Evolutionary conservation across 306 rosid species (phyloP), one percentile per base, ranked within the genome.

Genomic region (Datisca glomerata): DNA sequence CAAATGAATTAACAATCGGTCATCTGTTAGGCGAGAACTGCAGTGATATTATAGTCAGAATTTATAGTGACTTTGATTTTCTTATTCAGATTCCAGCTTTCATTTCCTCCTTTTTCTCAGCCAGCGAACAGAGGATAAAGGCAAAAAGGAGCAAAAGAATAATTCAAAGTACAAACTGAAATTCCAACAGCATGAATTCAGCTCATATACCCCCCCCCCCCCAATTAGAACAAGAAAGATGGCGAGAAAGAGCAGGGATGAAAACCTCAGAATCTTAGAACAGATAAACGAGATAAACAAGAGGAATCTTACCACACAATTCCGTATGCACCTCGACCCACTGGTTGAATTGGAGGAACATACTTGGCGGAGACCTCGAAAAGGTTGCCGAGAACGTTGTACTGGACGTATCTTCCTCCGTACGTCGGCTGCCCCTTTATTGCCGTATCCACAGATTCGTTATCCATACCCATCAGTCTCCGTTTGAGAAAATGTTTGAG

Each of bases 271-370:
- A 44, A 14, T 48, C 21, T 42, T 3, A 7, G 37, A 43, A 20
- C 8, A 0, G 18, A 3, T 24, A 22, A 13, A 20, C 24, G 18
- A 12, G 53, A 43, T 43, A 33, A 18, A 11, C 10, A 24, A 40
- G 28, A 13, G 18, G 41, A 13, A n/a, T 22, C 8, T 12, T 46
- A 89, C 97, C 97, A 89, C 50, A 89, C 95, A 77, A 83, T 70
- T 68, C 93, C 97, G 64, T 83, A 83, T 3, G 97, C 91, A 33
- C 97, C 97, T 35, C 97, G 91, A 17, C 97, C 95, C 24, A 89
- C 91, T 22, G 97, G 97, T 23, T 73, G 74, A 1, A 89, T 65
- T 13, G 97, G 93, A 18, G 97, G 93, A 21, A 55, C 65, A 45
- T 83, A 89, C 24, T 89, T 83, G 33, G 83, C 54, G 18, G 73